phyloP scores from a whole-genome alignment of 1,139 yeast genomes.

The Pneumocystis oryctolagi region DNA sequence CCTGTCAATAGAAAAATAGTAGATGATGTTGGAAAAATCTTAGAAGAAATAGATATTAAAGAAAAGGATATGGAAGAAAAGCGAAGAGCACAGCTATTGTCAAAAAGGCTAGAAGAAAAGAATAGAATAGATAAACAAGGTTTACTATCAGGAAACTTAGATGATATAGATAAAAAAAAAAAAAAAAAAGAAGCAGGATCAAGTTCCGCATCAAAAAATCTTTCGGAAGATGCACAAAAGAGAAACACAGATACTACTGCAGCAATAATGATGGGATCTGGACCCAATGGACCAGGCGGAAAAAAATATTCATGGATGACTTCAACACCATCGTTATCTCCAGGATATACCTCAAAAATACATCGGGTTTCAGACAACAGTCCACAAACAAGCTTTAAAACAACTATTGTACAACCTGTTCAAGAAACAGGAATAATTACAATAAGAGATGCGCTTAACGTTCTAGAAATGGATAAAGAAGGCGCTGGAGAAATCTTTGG shows the following conservation, averaged over 20 bases:
- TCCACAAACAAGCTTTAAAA: neutral
- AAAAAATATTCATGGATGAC: constrained; percentile 13
- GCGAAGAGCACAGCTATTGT: constrained; percentile 6
- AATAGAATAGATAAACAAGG: neutral
- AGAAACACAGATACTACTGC: constrained; percentile 11
- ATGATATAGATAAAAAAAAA: neutral
- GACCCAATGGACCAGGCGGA: constrained; percentile 7
- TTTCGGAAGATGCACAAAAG: constrained; percentile 8
- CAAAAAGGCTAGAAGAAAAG: constrained; percentile 8
- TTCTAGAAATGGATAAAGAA: constrained; percentile 6
- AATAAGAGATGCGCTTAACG: constrained; percentile 8
- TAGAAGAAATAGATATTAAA: constrained; percentile 4
- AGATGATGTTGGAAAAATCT: constrained; percentile 8
- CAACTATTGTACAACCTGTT: neutral
- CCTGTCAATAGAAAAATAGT: constrained; percentile 7
- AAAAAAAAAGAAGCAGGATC: constrained; percentile 3
- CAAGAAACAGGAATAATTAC: constrained; percentile 3
- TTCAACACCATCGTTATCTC: neutral
- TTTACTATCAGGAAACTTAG: neutral
- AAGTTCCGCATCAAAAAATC: constrained; percentile 4
- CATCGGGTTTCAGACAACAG: neutral
- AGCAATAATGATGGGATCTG: constrained; percentile 7
- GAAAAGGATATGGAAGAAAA: constrained; percentile 9
- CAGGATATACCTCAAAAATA: neutral
- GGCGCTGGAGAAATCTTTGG: constrained; percentile 7